phyloP scores from a whole-genome alignment of 495 filamentous ascomycete species.

The Aspergillus haitiensis region DNA sequence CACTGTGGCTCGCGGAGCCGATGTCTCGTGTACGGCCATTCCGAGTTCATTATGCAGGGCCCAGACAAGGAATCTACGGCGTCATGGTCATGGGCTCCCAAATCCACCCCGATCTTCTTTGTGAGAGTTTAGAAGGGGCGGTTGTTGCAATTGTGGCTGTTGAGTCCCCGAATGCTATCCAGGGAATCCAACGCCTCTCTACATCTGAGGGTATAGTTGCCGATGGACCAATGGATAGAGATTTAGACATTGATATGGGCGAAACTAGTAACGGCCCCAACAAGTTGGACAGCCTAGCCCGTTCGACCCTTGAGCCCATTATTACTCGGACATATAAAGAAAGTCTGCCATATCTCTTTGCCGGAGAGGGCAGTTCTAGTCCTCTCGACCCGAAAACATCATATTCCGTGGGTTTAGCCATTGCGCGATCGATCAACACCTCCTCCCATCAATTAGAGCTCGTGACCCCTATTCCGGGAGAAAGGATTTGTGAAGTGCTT shows the following conservation, averaged over 20 bases:
- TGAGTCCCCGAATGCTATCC: conserved; percentile 44
- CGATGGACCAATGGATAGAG: conserved; percentile 20
- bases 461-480: conserved; percentile 47
- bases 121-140: conserved; percentile 56
- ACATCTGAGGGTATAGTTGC: not conserved
- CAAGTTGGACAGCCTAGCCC: not conserved
- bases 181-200: conserved; percentile 11
- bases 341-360: conserved; percentile 45
- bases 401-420: conserved; percentile 52
- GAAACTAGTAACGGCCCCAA: not conserved
- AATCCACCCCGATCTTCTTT: conserved; percentile 46
- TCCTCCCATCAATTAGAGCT: conserved; percentile 43
- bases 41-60: conserved; percentile 56
- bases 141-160: conserved; percentile 58
- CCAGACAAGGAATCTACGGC: conserved; percentile 49
- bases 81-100: conserved; percentile 55
- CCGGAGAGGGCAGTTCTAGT: conserved; percentile 38
- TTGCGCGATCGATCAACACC: conserved; percentile 50
- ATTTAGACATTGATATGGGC: conserved; percentile 32
- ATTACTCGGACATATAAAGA: conserved; percentile 29
- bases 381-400: conserved; percentile 46
- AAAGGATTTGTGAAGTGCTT: conserved; percentile 32
- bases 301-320: not conserved
- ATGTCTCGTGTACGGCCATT: conserved; percentile 52
- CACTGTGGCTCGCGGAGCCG: conserved; percentile 50